Evolutionary conservation across 2,329 filamentous ascomycete species (phyloP).

Genomic region (Penicillium polonicum): DNA sequence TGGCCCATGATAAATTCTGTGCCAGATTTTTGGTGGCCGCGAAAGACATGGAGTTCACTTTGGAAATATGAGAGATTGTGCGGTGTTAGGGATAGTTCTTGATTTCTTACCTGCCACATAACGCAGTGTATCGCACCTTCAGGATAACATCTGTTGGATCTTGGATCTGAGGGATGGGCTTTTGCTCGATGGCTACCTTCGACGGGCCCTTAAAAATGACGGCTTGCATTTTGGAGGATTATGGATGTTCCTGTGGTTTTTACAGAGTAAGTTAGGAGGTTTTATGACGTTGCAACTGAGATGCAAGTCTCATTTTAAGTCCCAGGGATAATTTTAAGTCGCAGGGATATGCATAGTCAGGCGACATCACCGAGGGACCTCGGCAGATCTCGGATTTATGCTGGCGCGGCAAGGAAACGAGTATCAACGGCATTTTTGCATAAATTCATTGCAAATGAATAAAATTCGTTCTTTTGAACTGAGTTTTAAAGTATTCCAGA

Average conservation of each 20-base stretch:
- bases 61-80: not conserved
- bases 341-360: not conserved
- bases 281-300: not conserved
- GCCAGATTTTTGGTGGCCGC: slow-evolving; percentile 70
- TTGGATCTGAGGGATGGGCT: slow-evolving; percentile 65
- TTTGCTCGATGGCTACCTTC: slow-evolving; percentile 71
- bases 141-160: slow-evolving; percentile 73
- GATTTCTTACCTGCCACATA: slow-evolving; percentile 73
- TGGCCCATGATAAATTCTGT: slow-evolving; percentile 68
- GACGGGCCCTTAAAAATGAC: slow-evolving; percentile 80
- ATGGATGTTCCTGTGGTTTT: not conserved
- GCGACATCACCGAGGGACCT: not conserved
- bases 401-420: too few species aligned
- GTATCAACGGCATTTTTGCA: not conserved
- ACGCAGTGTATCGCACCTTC: slow-evolving; percentile 74
- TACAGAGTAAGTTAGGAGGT: not conserved
- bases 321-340: not conserved
- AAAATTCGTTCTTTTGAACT: too few species aligned
- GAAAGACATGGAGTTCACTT: slow-evolving; percentile 77
- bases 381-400: not conserved
- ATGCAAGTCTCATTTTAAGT: not conserved
- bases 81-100: not conserved
- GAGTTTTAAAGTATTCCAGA: not conserved
- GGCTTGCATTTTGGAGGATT: slow-evolving; percentile 65
- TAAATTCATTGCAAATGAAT: not conserved